These are phyloP conservation scores for Acanthamoeba pearcei DNA, from an alignment of 208 protist species.

Conservation along the genomic window DNA sequence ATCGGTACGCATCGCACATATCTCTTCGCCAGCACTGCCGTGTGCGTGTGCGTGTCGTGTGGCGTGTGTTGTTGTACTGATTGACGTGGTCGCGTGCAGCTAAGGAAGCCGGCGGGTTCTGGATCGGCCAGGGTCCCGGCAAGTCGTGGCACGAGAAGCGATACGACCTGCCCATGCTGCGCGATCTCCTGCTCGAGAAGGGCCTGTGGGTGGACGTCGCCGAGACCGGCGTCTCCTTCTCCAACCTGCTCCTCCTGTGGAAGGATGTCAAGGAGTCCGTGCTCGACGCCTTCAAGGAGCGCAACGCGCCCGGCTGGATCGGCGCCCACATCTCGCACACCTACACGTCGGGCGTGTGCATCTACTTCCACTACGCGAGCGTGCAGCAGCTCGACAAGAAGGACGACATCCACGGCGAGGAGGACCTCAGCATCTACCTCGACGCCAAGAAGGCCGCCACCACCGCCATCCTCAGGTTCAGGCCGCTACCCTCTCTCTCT, in stretches of 20 bases:
- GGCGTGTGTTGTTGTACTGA: neutral
- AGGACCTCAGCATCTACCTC: slow-evolving; percentile 78
- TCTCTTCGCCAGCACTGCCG: neutral
- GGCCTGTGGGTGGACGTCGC: slow-evolving; percentile 84
- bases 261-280: slow-evolving; percentile 80
- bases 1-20: neutral
- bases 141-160: slow-evolving; percentile 53
- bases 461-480: slow-evolving; percentile 83
- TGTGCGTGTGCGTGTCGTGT: neutral
- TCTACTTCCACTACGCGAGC: slow-evolving; percentile 89
- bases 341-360: slow-evolving; percentile 83
- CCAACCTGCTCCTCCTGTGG: slow-evolving; percentile 78
- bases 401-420: neutral
- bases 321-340: slow-evolving; percentile 83
- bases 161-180: slow-evolving; percentile 50
- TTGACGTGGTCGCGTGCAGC: slow-evolving; percentile 12
- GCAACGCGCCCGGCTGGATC: slow-evolving; percentile 75
- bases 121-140: slow-evolving; percentile 6
- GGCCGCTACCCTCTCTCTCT: slow-evolving; percentile 27
- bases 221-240: slow-evolving; percentile 84
- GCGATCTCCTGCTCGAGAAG: slow-evolving; percentile 83
- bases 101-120: slow-evolving; percentile 79
- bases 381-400: slow-evolving; percentile 64
- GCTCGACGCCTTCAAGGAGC: slow-evolving; percentile 61
- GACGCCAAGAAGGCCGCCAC: slow-evolving; percentile 82